Evolutionary conservation across 2,329 filamentous ascomycete species (phyloP).

Genomic region (Trichoderma cornu-damae): DNA sequence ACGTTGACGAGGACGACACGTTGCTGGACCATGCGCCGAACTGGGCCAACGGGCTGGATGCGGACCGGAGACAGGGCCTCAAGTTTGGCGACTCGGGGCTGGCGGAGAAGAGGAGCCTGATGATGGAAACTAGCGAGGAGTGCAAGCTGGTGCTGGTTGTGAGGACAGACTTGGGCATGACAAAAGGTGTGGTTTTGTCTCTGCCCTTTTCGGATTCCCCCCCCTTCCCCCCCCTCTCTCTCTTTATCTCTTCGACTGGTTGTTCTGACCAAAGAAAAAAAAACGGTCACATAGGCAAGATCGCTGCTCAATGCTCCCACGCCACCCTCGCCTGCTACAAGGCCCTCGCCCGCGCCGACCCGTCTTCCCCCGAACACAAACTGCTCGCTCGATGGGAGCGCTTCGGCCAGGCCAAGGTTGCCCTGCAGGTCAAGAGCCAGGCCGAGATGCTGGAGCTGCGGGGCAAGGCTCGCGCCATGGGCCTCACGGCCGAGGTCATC

Average conservation of each 20-base stretch:
- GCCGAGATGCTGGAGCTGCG: slow-evolving; percentile 71
- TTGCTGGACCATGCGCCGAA: slow-evolving; percentile 62
- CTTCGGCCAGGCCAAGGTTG: slow-evolving; percentile 86
- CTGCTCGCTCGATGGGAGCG: slow-evolving; percentile 81
- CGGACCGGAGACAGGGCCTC: slow-evolving; percentile 55
- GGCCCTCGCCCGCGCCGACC: slow-evolving; percentile 56
- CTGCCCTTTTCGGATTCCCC: neutral
- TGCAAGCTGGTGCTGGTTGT: slow-evolving; percentile 94
- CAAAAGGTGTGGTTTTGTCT: slow-evolving; percentile 62
- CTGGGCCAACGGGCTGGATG: slow-evolving; percentile 58
- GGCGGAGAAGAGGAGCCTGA: slow-evolving; percentile 38
- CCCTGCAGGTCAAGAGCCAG: slow-evolving; percentile 80
- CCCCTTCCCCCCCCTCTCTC: neutral
- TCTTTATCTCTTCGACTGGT: too few species aligned
- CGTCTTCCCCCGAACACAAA: slow-evolving; percentile 50
- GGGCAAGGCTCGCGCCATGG: slow-evolving; percentile 74
- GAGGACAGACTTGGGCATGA: slow-evolving; percentile 93
- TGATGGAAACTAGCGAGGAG: slow-evolving; percentile 57
- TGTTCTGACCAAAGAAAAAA: too few species aligned
- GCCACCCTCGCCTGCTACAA: slow-evolving; percentile 99
- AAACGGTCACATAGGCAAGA: slow-evolving; percentile 63
- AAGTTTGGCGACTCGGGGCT: slow-evolving; percentile 28
- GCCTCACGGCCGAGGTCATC: slow-evolving; percentile 83
- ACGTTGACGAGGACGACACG: slow-evolving; percentile 56
- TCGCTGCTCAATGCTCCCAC: slow-evolving; percentile 90